Conservation (phyloP, 139 green algal species). For the Protoeuglena noctilucae region DNA sequence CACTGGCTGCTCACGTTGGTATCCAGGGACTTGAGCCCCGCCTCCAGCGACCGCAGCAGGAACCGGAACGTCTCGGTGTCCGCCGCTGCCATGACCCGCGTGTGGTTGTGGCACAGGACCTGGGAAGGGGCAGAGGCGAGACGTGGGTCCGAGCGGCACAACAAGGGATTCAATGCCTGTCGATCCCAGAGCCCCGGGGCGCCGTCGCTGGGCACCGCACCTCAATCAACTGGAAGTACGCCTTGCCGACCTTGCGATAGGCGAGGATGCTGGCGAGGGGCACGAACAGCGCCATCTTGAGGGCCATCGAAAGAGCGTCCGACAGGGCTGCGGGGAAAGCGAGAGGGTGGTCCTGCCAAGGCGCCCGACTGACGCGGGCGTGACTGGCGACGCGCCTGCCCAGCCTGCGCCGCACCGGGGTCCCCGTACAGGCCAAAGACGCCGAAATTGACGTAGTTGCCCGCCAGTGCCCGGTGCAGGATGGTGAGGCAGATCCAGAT, state of each 20-base stretch:
- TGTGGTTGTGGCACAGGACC: conserved; percentile 70
- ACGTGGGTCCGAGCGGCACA: no score
- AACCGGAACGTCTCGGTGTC: conserved; percentile 71
- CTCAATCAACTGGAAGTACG: conserved; percentile 79
- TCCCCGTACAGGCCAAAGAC: conserved; percentile 98
- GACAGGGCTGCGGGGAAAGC: conserved; percentile 11
- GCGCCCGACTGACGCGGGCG: neutral
- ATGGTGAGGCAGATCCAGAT: conserved; percentile 78
- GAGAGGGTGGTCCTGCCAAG: neutral
- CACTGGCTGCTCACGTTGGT: conserved; percentile 55
- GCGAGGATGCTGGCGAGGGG: conserved; percentile 56
- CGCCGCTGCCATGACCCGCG: conserved; percentile 27
- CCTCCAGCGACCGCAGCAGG: conserved; percentile 63
- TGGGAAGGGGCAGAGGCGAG: no score
- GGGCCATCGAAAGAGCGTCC: conserved; percentile 68
- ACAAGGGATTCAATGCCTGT: no score
- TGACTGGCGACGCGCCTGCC: neutral
- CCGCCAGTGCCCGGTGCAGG: conserved; percentile 61
- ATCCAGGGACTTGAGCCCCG: conserved; percentile 68
- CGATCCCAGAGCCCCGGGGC: no score
- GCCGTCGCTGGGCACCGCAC: no score
- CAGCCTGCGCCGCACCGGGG: conserved; percentile 13
- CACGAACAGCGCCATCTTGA: conserved; percentile 74
- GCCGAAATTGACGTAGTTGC: conserved; percentile 97
- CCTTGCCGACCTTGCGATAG: conserved; percentile 55